Evolutionary conservation across 192 early-diverging fungal species (phyloP).

Genomic region (Podila clonocystis): DNA sequence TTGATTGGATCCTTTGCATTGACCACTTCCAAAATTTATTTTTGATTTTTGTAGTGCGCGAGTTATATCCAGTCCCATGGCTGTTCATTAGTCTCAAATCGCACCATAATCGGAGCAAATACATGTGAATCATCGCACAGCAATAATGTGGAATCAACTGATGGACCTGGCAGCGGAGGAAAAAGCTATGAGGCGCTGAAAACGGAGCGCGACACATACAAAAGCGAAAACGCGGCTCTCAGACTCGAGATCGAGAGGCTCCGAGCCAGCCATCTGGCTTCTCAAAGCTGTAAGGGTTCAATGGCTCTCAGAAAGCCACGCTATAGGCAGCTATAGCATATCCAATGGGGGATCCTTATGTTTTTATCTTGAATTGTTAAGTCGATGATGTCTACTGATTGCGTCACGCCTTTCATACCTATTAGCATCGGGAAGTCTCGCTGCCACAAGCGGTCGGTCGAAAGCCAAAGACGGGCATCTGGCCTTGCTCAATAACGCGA

Average conservation of each 20-base stretch:
- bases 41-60: slow-evolving; percentile 17
- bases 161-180: neutral
- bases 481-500: slow-evolving; percentile 33
- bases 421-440: slow-evolving; percentile 7
- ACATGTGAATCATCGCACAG: neutral
- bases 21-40: neutral
- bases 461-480: slow-evolving; percentile 33
- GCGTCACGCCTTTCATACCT: neutral
- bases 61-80: slow-evolving; percentile 32
- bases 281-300: slow-evolving; percentile 16
- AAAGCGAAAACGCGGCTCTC: slow-evolving; percentile 25
- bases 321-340: too few species aligned
- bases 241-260: slow-evolving; percentile 36
- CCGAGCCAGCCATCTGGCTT: slow-evolving; percentile 15
- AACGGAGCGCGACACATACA: slow-evolving; percentile 35
- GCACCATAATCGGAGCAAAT: neutral
- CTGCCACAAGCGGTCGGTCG: slow-evolving; percentile 21
- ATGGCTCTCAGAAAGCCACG: too few species aligned
- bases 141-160: neutral
- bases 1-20: neutral
- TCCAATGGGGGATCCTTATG: neutral
- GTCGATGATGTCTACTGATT: neutral
- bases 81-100: slow-evolving; percentile 15
- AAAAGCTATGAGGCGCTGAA: slow-evolving; percentile 30
- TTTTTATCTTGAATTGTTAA: neutral